A percentile compares a stretch with the other conserved stretches of the same genome.
These are phyloP conservation scores for Pichia sp. DNA, from an alignment of 1,139 yeast species.

Conservation along the genomic window DNA sequence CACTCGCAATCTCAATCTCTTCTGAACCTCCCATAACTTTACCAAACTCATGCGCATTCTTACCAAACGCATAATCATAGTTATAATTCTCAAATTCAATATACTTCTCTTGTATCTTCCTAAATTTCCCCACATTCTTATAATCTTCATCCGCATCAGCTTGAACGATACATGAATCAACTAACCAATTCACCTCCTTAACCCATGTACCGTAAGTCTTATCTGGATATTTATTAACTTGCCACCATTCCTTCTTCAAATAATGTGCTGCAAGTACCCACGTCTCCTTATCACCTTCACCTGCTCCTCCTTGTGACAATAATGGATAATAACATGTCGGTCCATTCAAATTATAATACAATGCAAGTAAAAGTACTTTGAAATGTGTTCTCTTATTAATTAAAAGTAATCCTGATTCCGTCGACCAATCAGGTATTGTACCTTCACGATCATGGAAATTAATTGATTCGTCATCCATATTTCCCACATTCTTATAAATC, in stretches of 20 bases:
- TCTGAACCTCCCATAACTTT: slow-evolving; percentile 10
- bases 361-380: slow-evolving; percentile 41
- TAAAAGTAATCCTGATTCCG: slow-evolving; percentile 54
- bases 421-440: slow-evolving; percentile 52
- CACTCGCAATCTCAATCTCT: slow-evolving; percentile 11
- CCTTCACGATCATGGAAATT: slow-evolving; percentile 47
- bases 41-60: slow-evolving; percentile 12
- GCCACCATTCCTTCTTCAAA: slow-evolving; percentile 43
- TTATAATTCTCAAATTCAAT: slow-evolving; percentile 14
- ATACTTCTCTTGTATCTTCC: neutral
- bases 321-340: slow-evolving; percentile 52
- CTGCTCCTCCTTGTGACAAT: slow-evolving; percentile 58
- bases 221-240: slow-evolving; percentile 31
- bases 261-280: slow-evolving; percentile 54
- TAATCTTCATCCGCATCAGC: slow-evolving; percentile 21
- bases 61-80: slow-evolving; percentile 20
- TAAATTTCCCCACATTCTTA: slow-evolving; percentile 10
- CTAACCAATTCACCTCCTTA: slow-evolving; percentile 27
- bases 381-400: slow-evolving; percentile 46
- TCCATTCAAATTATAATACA: slow-evolving; percentile 55
- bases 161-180: slow-evolving; percentile 22
- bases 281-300: slow-evolving; percentile 65
- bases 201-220: slow-evolving; percentile 28
- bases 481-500: slow-evolving; percentile 5
- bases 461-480: slow-evolving; percentile 18